Evolutionary conservation across 257 asterid genomes (phyloP), one percentile per base, ranked within the genome.

Genomic region (Hygrophila difformis): DNA sequence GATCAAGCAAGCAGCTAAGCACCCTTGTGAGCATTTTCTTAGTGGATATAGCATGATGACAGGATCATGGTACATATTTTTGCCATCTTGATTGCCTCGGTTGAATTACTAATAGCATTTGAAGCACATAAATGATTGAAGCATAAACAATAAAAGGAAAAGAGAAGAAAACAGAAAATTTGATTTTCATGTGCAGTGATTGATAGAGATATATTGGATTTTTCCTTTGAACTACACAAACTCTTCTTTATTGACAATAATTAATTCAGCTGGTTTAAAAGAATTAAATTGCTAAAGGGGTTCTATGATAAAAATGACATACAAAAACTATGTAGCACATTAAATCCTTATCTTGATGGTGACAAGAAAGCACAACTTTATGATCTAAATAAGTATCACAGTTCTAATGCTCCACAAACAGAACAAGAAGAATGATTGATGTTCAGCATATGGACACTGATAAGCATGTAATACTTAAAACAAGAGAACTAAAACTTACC

Each of bases 401-500:
- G n/a, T n/a, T n/a, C n/a, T n/a, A n/a, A n/a, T n/a, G n/a, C n/a
- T n/a, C n/a, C n/a, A n/a, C 12, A 6, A 5, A 33, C 37, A 2
- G 12, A 9, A 33, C 34, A 57, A 31, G 23, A 40, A 44, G 49
- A 33, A 12, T 45, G 38, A 37, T 39, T 45, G 19, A 42, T 41
- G 16, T 40, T 39, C 41, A 39, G 36, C 39, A 57, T 23, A 39
- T 33, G 37, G 13, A 42, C 6, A 38, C 57, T 45, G 47, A 56
- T 62, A n/a, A n/a, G n/a, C n/a, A 55, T 12, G 12, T 49, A 44
- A 22, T 43, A 28, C 18, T 26, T 3, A 54, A 64, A 33, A 62
- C 37, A 57, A 53, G 17, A 31, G 17, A 35, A 48, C 40, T 19
- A 46, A 11, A 28, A 11, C 44, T 37, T 73, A 85, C 97, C 95